Conservation (phyloP, 441 rosid species). For the Pelargonium myrrhifolium region DNA sequence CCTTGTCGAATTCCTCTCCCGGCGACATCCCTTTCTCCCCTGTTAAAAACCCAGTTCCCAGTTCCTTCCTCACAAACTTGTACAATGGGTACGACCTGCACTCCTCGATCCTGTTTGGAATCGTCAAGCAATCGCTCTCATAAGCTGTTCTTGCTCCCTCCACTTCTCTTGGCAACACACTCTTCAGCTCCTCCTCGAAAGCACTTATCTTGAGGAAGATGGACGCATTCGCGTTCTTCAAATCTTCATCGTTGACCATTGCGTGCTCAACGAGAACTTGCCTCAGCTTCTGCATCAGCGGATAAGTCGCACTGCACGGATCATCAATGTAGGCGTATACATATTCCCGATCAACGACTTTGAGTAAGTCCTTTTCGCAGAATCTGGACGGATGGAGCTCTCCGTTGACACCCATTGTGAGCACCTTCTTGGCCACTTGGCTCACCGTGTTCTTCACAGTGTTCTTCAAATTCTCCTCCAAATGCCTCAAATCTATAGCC, state of each 20-base stretch:
- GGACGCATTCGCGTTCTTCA: slow-evolving; percentile 23
- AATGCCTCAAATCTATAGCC: slow-evolving; percentile 43
- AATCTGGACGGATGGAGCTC: slow-evolving; percentile 41
- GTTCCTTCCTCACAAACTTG: slow-evolving; percentile 6
- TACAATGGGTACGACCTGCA: slow-evolving; percentile 50
- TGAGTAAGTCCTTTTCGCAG: slow-evolving; percentile 32
- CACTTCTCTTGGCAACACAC: slow-evolving; percentile 34
- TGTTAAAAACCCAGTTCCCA: too few species aligned
- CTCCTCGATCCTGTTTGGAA: slow-evolving; percentile 40
- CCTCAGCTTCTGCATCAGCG: slow-evolving; percentile 48
- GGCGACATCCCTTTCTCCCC: too few species aligned
- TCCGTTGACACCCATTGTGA: slow-evolving; percentile 34
- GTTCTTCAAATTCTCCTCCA: slow-evolving; percentile 30
- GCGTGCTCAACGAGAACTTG: slow-evolving; percentile 45
- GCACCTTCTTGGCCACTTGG: slow-evolving; percentile 37
- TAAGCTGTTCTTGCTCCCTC: slow-evolving; percentile 29
- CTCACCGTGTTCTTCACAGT: slow-evolving; percentile 31
- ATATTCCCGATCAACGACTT: slow-evolving; percentile 33
- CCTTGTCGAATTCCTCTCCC: slow-evolving; percentile 23
- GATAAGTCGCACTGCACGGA: slow-evolving; percentile 40
- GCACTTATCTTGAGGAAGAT: slow-evolving; percentile 32
- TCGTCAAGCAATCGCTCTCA: slow-evolving; percentile 26
- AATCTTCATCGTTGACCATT: slow-evolving; percentile 26
- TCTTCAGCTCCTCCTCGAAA: slow-evolving; percentile 43
- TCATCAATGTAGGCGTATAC: slow-evolving; percentile 43